Conservation (phyloP, 495 filamentous ascomycete species). For the Opeltia flavorubescens region DNA sequence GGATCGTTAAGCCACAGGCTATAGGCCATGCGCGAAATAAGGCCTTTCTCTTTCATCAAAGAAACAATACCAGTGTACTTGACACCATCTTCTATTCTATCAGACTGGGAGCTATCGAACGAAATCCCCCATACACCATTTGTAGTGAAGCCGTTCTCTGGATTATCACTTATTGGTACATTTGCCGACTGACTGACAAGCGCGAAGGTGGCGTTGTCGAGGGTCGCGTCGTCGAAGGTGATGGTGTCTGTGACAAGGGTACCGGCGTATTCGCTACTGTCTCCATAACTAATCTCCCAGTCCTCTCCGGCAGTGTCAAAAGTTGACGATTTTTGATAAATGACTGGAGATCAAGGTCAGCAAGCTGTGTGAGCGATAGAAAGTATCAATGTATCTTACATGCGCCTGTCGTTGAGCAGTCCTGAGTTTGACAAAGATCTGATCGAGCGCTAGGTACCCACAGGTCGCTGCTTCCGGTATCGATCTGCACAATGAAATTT, state of each 20-base stretch:
- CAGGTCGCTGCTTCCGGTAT: conserved; percentile 27
- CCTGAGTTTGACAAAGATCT: background rate
- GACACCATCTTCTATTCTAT: conserved; percentile 34
- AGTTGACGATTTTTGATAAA: background rate
- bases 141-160: conserved; percentile 38
- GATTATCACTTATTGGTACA: conserved; percentile 28
- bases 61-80: conserved; percentile 54
- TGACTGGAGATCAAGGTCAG: background rate
- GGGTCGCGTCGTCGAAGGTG: conserved; percentile 28
- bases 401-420: background rate
- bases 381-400: background rate
- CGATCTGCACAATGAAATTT: conserved; percentile 28
- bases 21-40: conserved; percentile 55
- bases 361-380: background rate
- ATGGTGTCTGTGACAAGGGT: conserved; percentile 61
- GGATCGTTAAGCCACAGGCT: conserved; percentile 65
- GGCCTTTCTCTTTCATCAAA: conserved; percentile 42
- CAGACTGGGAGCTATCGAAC: conserved; percentile 54
- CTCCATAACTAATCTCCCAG: conserved; percentile 67
- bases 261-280: conserved; percentile 47
- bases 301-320: conserved; percentile 12
- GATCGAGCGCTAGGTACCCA: conserved; percentile 5
- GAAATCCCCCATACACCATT: conserved; percentile 68
- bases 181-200: conserved; percentile 27
- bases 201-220: background rate